Conservation (phyloP, 257 asterid species). For the Solanum peruvianum region DNA sequence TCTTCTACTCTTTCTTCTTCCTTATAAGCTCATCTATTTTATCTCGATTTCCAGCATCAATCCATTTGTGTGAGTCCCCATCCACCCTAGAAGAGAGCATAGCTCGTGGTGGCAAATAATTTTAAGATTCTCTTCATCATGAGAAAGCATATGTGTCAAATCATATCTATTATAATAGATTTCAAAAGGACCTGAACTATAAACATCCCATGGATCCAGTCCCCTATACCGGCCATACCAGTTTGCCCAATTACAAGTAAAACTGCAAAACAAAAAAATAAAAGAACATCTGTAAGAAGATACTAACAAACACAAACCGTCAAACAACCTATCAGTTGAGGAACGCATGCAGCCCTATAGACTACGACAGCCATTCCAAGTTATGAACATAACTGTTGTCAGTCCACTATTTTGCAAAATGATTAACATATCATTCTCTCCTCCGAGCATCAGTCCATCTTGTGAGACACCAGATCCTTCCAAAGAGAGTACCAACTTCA, state of each 20-base stretch:
- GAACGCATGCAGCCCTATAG: no score
- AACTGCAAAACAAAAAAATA: accelerated
- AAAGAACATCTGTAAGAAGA: no score
- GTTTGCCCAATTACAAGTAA: no score
- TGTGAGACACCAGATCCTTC: no score
- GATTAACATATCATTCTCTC: no score
- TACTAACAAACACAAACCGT: no score
- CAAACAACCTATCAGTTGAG: no score
- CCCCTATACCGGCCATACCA: constrained; percentile 1
- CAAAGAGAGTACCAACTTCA: no score
- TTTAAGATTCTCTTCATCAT: neutral
- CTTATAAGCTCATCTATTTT: neutral
- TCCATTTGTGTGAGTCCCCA: constrained; percentile 7
- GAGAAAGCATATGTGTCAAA: constrained; percentile 4
- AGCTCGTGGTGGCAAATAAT: neutral
- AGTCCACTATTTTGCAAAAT: no score
- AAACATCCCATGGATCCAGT: constrained; percentile 11
- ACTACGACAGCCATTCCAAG: no score
- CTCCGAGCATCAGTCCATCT: no score
- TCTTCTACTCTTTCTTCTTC: neutral
- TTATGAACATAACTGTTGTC: no score
- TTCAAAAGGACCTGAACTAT: constrained; percentile 11
- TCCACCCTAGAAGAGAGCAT: neutral
- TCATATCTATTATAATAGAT: neutral
- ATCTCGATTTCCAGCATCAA: neutral